These are phyloP conservation scores for sunflower (Helianthus annuus) DNA, from an alignment of 129 eudicot species.

Conservation along the genomic window HanXRQr2.0-SUNRISE NC_035439.2:27823957-27824456, in stretches of 20 bases:
- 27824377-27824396: too few species aligned
- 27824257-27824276: conserved; percentile 16
- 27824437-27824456: too few species aligned
- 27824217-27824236: conserved; percentile 20
- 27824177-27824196: conserved; percentile 20
- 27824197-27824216: conserved; percentile 16
- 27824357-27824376: too few species aligned
- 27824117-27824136: conserved; percentile 24
- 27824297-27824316: conserved; percentile 6
- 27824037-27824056: conserved; percentile 77
- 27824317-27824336: neutral
- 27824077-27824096: conserved; percentile 12
- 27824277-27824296: conserved; percentile 6
- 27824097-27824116: conserved; percentile 19
- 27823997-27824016: conserved; percentile 56
- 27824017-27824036: conserved; percentile 78
- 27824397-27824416: too few species aligned
- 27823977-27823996: conserved; percentile 5
- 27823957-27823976: neutral
- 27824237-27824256: conserved; percentile 14
- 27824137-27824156: conserved; percentile 15
- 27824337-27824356: too few species aligned
- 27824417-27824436: too few species aligned
- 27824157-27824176: conserved; percentile 8
- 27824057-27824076: conserved; percentile 11